Conservation (phyloP, 306 rosid genomes). For the Cicer arietinum region DNA sequence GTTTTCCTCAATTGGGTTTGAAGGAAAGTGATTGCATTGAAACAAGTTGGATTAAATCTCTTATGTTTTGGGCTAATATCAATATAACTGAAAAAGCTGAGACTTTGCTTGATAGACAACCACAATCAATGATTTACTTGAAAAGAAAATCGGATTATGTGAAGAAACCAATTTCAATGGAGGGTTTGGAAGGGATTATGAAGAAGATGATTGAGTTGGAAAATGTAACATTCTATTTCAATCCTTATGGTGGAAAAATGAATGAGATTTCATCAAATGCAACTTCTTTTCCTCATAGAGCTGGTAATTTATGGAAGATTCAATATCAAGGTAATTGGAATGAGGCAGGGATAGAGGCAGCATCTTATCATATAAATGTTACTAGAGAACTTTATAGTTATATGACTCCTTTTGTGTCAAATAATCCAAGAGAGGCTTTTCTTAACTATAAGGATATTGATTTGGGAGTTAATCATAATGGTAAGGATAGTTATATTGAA, state of each 20-base stretch:
- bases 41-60: constrained; percentile 67
- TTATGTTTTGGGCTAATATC: constrained; percentile 57
- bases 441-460: constrained; percentile 75
- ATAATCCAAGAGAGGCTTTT: constrained; percentile 71
- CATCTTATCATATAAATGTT: constrained; percentile 45
- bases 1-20: constrained; percentile 61
- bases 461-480: constrained; percentile 65
- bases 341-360: constrained; percentile 48
- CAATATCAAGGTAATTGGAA: constrained; percentile 77
- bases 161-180: constrained; percentile 54
- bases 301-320: constrained; percentile 67
- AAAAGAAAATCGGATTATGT: constrained; percentile 82
- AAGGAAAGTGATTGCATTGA: constrained; percentile 54
- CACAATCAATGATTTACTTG: constrained; percentile 53
- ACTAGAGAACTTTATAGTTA: constrained; percentile 57
- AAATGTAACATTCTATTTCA: constrained; percentile 52
- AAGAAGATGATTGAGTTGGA: constrained; percentile 66
- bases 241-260: constrained; percentile 83
- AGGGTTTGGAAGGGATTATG: constrained; percentile 66
- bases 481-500: constrained; percentile 53
- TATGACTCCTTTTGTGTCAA: constrained; percentile 73
- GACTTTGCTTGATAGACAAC: constrained; percentile 61
- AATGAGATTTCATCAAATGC: constrained; percentile 57
- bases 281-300: constrained; percentile 72
- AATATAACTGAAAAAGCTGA: constrained; percentile 45